These are phyloP conservation scores for Aureobasidium zeae DNA, from an alignment of 2,329 filamentous ascomycete genomes.

Conservation along the genomic window DNA sequence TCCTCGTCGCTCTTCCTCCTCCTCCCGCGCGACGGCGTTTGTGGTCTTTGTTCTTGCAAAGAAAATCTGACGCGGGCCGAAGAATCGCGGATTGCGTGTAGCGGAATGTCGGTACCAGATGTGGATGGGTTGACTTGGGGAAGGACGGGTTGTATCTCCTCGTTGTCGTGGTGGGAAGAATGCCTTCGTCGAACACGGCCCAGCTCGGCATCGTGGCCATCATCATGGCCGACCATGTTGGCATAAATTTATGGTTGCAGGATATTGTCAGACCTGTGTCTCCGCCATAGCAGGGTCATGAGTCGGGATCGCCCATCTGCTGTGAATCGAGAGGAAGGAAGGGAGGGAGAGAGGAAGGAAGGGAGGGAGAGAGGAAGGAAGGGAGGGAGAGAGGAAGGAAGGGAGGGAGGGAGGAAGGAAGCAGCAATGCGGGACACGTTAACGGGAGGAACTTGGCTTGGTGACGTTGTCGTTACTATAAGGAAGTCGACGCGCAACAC, in stretches of 20 bases:
- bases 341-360: no score
- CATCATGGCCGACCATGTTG: slow-evolving; percentile 19
- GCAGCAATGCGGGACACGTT: no score
- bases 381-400: no score
- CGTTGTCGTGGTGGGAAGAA: slow-evolving; percentile 19
- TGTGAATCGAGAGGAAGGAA: no score
- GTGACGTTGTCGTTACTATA: no score
- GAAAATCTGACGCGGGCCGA: slow-evolving; percentile 23
- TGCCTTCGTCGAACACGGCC: slow-evolving; percentile 20
- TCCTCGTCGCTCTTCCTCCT: slow-evolving; percentile 25
- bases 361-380: no score
- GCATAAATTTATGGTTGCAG: background rate
- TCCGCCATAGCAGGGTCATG: slow-evolving; percentile 13
- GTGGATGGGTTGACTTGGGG: slow-evolving; percentile 5
- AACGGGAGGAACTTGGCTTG: no score
- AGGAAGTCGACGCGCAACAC: no score
- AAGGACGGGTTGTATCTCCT: background rate
- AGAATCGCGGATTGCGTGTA: slow-evolving; percentile 3
- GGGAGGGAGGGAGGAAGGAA: no score
- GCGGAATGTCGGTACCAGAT: slow-evolving; percentile 16
- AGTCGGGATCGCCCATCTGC: background rate
- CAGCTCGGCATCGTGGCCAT: slow-evolving; percentile 15
- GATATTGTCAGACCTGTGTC: background rate
- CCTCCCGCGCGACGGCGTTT: slow-evolving; percentile 18
- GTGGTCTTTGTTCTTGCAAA: slow-evolving; percentile 20